These are phyloP conservation scores for Penstemon davidsonii DNA, from an alignment of 257 asterid genomes.

Conservation along the genomic window DNA sequence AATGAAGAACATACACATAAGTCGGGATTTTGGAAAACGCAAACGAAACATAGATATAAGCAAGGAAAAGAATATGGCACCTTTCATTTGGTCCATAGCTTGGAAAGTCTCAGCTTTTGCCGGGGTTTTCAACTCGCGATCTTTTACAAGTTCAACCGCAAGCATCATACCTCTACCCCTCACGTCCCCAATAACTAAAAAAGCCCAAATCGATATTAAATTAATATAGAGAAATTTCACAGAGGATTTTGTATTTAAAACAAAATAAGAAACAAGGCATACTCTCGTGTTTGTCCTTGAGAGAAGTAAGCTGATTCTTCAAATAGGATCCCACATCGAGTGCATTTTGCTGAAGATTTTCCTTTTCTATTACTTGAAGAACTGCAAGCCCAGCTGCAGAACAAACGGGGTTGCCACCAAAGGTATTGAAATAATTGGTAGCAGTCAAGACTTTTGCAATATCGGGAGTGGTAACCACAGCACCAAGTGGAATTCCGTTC, in stretches of 20 bases:
- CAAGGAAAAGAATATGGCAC: slow-evolving; percentile 34
- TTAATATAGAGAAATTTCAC: background rate
- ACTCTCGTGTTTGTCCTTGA: slow-evolving; percentile 76
- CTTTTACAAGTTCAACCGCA: slow-evolving; percentile 88
- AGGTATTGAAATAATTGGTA: slow-evolving; percentile 77
- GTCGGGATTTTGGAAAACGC: background rate
- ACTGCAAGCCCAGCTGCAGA: slow-evolving; percentile 94
- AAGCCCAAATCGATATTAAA: background rate
- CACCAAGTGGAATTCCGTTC: slow-evolving; percentile 93
- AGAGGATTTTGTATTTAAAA: background rate
- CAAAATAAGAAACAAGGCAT: slow-evolving; percentile 21
- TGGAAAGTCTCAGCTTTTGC: slow-evolving; percentile 75
- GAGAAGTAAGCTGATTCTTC: slow-evolving; percentile 60
- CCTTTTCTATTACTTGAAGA: slow-evolving; percentile 77
- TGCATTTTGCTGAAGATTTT: slow-evolving; percentile 84
- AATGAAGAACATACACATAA: background rate
- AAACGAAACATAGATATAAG: background rate
- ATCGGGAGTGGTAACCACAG: slow-evolving; percentile 85
- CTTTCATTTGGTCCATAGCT: slow-evolving; percentile 81
- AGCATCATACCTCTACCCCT: slow-evolving; percentile 94
- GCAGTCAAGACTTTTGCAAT: slow-evolving; percentile 69
- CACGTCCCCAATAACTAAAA: slow-evolving; percentile 82
- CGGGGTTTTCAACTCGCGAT: slow-evolving; percentile 68
- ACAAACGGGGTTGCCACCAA: slow-evolving; percentile 94
- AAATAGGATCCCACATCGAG: slow-evolving; percentile 66